Evolutionary conservation across 2,329 filamentous ascomycete species (phyloP).

Genomic region (Penicillium concentricum): DNA sequence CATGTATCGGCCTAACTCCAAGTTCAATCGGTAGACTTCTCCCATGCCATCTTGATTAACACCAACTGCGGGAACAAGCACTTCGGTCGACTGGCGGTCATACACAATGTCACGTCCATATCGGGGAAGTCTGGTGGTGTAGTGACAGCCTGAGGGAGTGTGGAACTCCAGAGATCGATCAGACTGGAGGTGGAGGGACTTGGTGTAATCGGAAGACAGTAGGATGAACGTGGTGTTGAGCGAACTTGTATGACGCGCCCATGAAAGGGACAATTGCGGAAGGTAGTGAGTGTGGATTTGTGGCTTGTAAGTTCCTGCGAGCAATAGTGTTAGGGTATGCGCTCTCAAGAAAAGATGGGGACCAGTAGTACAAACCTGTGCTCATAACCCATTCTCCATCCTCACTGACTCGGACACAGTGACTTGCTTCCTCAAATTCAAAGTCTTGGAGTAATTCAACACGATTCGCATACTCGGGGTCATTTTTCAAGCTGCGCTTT

Average conservation of each 20-base stretch:
- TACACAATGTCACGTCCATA: constrained; percentile 91
- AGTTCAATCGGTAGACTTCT: constrained; percentile 88
- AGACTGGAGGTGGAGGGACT: constrained; percentile 88
- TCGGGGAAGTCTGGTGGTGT: constrained; percentile 82
- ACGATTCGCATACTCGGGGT: constrained; percentile 87
- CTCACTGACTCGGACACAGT: constrained; percentile 84
- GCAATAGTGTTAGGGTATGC: constrained; percentile 13
- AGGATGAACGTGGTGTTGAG: constrained; percentile 90
- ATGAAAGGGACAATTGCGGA: constrained; percentile 90
- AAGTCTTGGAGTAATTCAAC: constrained; percentile 97
- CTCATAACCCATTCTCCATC: constrained; percentile 98
- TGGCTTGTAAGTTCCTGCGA: constrained; percentile 63
- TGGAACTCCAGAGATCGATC: constrained; percentile 93
- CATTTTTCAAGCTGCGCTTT: constrained; percentile 88
- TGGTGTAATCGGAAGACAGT: constrained; percentile 86
- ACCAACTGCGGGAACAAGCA: constrained; percentile 82
- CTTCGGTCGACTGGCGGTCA: constrained; percentile 77
- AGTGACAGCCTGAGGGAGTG: constrained; percentile 82
- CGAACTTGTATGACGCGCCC: constrained; percentile 83
- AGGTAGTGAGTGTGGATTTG: constrained; percentile 97
- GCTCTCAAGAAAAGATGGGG: constrained; percentile 1
- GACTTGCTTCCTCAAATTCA: constrained; percentile 93
- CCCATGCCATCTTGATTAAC: constrained; percentile 81
- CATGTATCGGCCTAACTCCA: constrained; percentile 92
- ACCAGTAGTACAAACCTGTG: constrained; percentile 59